Conservation (phyloP, 306 rosid species). For the Astragalus glycyphyllos region DNA sequence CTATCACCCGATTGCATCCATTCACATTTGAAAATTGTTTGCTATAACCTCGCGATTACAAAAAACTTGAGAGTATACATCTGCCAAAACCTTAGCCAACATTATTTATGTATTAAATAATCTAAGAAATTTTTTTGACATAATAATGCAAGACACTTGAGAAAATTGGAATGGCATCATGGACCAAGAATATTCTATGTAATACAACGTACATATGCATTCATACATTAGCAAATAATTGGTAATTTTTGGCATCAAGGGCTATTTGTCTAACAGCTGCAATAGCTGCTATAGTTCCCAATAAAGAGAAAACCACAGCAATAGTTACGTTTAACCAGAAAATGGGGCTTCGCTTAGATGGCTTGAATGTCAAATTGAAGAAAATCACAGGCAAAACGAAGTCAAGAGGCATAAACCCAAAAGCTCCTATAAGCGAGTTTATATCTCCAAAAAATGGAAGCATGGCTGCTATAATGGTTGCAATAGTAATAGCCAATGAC, state of each 20-base stretch:
- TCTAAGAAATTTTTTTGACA: too few relatives aligned
- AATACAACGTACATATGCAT: neutral
- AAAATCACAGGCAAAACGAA: conserved; percentile 71
- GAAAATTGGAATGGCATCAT: too few relatives aligned
- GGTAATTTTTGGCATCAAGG: conserved; percentile 65
- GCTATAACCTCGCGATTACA: too few relatives aligned
- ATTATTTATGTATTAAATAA: too few relatives aligned
- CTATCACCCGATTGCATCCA: too few relatives aligned
- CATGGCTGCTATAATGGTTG: conserved; percentile 75
- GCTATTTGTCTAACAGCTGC: conserved; percentile 75
- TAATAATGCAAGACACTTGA: too few relatives aligned
- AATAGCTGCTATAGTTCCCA: conserved; percentile 66
- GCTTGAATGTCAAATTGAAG: conserved; percentile 77
- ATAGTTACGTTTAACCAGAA: conserved; percentile 65
- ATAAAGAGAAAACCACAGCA: conserved; percentile 56
- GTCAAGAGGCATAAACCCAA: conserved; percentile 86
- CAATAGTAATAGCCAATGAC: conserved; percentile 51
- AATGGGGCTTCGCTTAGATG: conserved; percentile 59
- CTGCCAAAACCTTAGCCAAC: too few relatives aligned
- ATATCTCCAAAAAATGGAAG: conserved; percentile 88
- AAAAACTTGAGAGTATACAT: too few relatives aligned
- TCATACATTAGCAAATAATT: conserved; percentile 72
- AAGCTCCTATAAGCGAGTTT: conserved; percentile 77
- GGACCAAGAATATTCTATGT: too few relatives aligned
- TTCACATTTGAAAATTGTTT: too few relatives aligned